A percentile compares a stretch with the other conserved stretches of the same genome.
Evolutionary conservation across 1,284 basidiomycete species (phyloP).

Genomic region (Leccinum pallidistipes): DNA sequence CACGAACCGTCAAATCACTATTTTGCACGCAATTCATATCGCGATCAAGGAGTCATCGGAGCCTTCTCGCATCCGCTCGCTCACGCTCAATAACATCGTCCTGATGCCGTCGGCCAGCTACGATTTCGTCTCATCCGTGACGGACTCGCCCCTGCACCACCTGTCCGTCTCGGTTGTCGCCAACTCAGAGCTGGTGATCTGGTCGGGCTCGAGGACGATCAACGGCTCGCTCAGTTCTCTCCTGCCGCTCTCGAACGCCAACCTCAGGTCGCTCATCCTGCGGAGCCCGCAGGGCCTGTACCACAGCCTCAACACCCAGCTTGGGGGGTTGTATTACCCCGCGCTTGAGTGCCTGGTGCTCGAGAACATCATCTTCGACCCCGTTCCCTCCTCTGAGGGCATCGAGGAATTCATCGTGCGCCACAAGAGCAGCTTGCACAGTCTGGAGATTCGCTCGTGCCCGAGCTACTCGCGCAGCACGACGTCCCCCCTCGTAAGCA

Average conservation of each 20-base stretch:
- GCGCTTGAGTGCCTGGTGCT: conserved; percentile 29
- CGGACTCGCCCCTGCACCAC: conserved; percentile 29
- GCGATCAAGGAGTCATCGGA: conserved; percentile 15
- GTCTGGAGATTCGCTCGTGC: conserved; percentile 26
- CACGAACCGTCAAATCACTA: conserved; percentile 26
- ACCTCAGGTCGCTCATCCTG: conserved; percentile 24
- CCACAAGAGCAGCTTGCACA: conserved; percentile 25
- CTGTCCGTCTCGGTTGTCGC: conserved; percentile 32
- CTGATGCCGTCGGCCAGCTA: conserved; percentile 25
- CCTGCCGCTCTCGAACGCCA: conserved; percentile 22
- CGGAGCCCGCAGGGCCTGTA: conserved; percentile 32
- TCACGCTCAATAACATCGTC: conserved; percentile 30
- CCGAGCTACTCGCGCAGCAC: background rate
- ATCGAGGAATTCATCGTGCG: conserved; percentile 34
- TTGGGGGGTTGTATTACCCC: conserved; percentile 26
- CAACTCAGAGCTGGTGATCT: conserved; percentile 29
- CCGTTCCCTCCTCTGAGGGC: conserved; percentile 16
- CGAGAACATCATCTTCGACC: conserved; percentile 34
- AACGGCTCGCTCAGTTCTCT: conserved; percentile 29
- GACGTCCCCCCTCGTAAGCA: background rate
- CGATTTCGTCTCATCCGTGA: conserved; percentile 29
- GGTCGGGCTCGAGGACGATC: conserved; percentile 34
- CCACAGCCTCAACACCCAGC: conserved; percentile 24
- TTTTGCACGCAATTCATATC: conserved; percentile 29
- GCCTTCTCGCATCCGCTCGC: conserved; percentile 22